Base-by-base conservation (phyloP, 768 basidiomycete species). In the Mycena rosella region DNA sequence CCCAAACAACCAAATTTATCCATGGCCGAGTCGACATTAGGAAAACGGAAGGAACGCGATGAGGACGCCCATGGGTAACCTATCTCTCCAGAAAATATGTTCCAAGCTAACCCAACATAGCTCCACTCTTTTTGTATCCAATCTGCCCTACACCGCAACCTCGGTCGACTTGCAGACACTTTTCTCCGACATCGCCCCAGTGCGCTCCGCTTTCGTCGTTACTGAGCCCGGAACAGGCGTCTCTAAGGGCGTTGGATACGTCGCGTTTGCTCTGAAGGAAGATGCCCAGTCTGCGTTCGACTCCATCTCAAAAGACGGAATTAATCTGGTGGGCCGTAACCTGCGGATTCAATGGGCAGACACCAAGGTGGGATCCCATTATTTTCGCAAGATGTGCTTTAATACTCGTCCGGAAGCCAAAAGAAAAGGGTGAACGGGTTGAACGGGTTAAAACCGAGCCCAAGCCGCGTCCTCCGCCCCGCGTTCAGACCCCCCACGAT, bases 231-330 rank as follows among this genome's bases (percentile, higher is more conserved):
- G 86, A 36, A 87, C 88, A 1, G 89, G 89, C 20, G 81, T 87
- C 6, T 96, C 95, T 1, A 98, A 98, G 77, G 97, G 97, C 69
- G 96, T 99, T 24, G 98, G 98, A 67, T 99, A 98, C 76, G 95
- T 98, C 68, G 91, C 95, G 0, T 99, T 97, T 78, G 89, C 96
- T 0, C 84, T 95, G 62, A 88, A 86, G 62, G 94, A 98, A 73
- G 98, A 99, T 78, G 97, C 96, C 9, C 87, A 94, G 74, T 76
- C 84, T 38, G 91, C 91, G 3, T 88, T 90, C 60, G 86, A 89
- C 55, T 86, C 88, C 48, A 85, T 94, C 56, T 81, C 86, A 36
- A 83, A 87, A 64, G 87, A 92, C 47, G 89, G 89, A 0, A 85
- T 97, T 44, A 78, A 77, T 11, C 81, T 94, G 24, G 89, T 89